Conservation (phyloP, 768 basidiomycete species). For the Boletus subcaerulescens region DNA sequence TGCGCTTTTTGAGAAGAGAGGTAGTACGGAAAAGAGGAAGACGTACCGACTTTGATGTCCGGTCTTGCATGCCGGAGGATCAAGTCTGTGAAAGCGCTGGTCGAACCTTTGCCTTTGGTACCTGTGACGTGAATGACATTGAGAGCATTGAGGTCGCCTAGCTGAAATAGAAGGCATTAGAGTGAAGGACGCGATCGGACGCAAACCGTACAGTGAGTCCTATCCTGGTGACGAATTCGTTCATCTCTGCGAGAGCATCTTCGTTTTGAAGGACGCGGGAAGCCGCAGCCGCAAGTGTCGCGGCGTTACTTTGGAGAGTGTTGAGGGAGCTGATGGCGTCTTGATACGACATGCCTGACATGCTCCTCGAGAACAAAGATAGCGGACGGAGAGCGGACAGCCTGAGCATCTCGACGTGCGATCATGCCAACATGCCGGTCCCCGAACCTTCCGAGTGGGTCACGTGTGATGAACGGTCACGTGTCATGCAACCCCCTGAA, state of each 20-base stretch:
- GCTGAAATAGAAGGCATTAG: constrained; percentile 41
- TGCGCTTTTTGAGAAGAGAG: constrained; percentile 27
- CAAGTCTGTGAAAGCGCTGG: constrained; percentile 88
- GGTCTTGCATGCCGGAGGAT: constrained; percentile 76
- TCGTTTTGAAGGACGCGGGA: constrained; percentile 51
- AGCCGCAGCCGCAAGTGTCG: constrained; percentile 80
- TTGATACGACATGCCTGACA: constrained; percentile 59
- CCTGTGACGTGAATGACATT: constrained; percentile 97
- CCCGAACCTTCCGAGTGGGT: background rate
- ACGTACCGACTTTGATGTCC: constrained; percentile 76
- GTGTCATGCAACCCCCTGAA: constrained; percentile 11
- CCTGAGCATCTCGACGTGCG: constrained; percentile 2
- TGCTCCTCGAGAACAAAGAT: constrained; percentile 32
- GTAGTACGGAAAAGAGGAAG: background rate
- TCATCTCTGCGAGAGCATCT: constrained; percentile 82
- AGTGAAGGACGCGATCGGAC: background rate
- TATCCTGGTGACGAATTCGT: constrained; percentile 83
- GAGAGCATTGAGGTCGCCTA: constrained; percentile 76
- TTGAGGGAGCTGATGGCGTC: constrained; percentile 76
- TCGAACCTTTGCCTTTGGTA: constrained; percentile 98
- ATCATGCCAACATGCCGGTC: background rate
- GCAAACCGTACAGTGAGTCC: constrained; percentile 70
- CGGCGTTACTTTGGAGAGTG: constrained; percentile 88
- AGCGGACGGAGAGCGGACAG: constrained; percentile 3
- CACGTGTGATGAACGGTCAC: constrained; percentile 7